phyloP scores from a whole-genome alignment of 331 rosid genomes.

The Arachis monticola region DNA sequence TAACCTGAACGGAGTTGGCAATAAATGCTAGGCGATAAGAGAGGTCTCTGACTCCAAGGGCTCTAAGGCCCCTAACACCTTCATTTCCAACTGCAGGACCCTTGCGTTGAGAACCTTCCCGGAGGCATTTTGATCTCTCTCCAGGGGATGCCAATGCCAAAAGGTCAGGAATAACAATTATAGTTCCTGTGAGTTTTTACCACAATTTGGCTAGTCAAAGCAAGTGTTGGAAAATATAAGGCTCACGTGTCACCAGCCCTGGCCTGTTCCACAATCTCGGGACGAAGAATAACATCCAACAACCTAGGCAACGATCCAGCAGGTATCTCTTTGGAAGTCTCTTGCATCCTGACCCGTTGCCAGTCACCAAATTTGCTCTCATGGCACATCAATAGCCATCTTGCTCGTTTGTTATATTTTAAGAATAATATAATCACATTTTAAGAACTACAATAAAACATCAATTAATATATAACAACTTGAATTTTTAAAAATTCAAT shows the following conservation, averaged over 20 bases:
- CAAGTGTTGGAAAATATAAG: slow-evolving; percentile 13
- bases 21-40: slow-evolving; percentile 94
- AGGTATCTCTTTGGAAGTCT: slow-evolving; percentile 97
- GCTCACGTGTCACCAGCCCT: slow-evolving; percentile 98
- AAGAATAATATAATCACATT: too few species aligned
- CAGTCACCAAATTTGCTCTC: slow-evolving; percentile 97
- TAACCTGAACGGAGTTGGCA: slow-evolving; percentile 94
- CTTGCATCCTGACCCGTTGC: slow-evolving; percentile 99
- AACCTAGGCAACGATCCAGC: slow-evolving; percentile 98
- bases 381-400: slow-evolving; percentile 89
- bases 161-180: slow-evolving; percentile 91
- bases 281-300: slow-evolving; percentile 93
- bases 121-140: slow-evolving; percentile 88
- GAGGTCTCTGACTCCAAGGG: slow-evolving; percentile 95
- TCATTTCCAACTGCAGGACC: slow-evolving; percentile 70
- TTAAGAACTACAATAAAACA: too few species aligned
- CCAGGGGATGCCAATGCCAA: slow-evolving; percentile 96
- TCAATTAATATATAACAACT: too few species aligned
- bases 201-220: not conserved
- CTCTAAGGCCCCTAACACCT: slow-evolving; percentile 88
- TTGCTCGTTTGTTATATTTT: slow-evolving; percentile 53
- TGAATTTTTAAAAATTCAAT: too few species aligned
- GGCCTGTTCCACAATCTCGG: slow-evolving; percentile 96
- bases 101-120: slow-evolving; percentile 71
- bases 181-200: slow-evolving; percentile 59